A percentile compares a stretch with the other conserved stretches of the same genome.
Evolutionary conservation across 1,284 basidiomycete genomes (phyloP).

Genomic region (Athelia sp.): DNA sequence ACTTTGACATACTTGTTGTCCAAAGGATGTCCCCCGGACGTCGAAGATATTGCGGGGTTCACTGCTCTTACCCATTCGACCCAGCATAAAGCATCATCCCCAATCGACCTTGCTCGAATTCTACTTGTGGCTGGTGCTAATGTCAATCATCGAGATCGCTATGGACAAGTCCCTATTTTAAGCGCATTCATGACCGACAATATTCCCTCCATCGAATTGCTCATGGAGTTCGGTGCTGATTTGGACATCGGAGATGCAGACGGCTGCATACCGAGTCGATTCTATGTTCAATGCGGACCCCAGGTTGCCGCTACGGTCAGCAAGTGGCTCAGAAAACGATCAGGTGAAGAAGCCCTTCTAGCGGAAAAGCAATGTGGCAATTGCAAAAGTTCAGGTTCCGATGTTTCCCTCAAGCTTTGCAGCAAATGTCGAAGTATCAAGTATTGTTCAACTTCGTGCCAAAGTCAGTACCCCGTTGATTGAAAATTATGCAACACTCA

Average conservation of each 20-base stretch:
- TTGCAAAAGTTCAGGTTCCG: conserved; percentile 11
- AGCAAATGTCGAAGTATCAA: conserved; percentile 39
- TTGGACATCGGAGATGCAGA: conserved; percentile 44
- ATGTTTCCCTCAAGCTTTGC: conserved; percentile 24
- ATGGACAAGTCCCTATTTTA: conserved; percentile 39
- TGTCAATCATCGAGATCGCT: conserved; percentile 39
- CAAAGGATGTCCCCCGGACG: conserved; percentile 34
- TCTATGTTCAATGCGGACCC: conserved; percentile 34
- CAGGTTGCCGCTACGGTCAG: conserved; percentile 39
- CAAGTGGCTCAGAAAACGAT: conserved; percentile 43
- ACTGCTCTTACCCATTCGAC: conserved; percentile 45
- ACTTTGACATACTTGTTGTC: conserved; percentile 37
- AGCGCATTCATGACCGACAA: conserved; percentile 31
- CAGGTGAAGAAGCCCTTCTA: conserved; percentile 33
- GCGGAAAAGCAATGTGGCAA: conserved; percentile 37
- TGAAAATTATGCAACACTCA: not conserved
- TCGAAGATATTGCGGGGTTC: conserved; percentile 41
- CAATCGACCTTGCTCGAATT: conserved; percentile 25
- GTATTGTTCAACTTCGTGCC: conserved; percentile 51
- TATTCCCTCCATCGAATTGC: conserved; percentile 31
- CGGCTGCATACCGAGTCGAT: conserved; percentile 25
- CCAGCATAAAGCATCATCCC: conserved; percentile 17
- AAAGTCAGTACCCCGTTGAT: conserved; percentile 32
- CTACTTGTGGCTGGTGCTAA: conserved; percentile 40
- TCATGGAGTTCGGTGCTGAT: conserved; percentile 46